A percentile compares a stretch with the other conserved stretches of the same genome.
Conservation (phyloP, 1,139 yeast species). For the Sugiyamaella pinicola region DNA sequence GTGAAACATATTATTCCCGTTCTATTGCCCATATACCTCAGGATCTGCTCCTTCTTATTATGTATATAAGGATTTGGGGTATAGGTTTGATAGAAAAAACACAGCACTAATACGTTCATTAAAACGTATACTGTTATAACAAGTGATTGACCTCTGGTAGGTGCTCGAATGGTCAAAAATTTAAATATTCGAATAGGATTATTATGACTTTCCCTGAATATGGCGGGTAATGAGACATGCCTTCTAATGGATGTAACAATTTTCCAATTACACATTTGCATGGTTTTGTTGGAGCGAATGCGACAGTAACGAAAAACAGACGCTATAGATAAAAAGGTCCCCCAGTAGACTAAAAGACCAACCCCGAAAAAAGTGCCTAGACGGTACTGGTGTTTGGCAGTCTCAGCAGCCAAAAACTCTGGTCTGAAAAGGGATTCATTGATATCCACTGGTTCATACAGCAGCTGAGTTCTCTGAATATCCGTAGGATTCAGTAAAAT, state of each 20-base stretch:
- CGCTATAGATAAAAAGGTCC: constrained; percentile 19
- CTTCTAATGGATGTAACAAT: constrained; percentile 30
- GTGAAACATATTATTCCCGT: constrained; percentile 62
- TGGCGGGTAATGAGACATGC: constrained; percentile 41
- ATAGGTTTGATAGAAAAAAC: constrained; percentile 26
- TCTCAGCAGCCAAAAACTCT: constrained; percentile 28
- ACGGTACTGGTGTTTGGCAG: constrained; percentile 29
- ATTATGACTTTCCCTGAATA: constrained; percentile 36
- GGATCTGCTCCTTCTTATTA: constrained; percentile 35
- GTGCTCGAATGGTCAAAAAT: constrained; percentile 34
- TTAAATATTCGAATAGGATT: constrained; percentile 34
- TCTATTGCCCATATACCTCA: constrained; percentile 55
- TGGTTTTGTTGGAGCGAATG: background rate
- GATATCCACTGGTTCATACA: constrained; percentile 27
- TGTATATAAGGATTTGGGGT: constrained; percentile 32
- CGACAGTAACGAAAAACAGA: constrained; percentile 9
- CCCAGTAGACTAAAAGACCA: constrained; percentile 30
- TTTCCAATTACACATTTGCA: background rate
- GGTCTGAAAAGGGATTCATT: constrained; percentile 22
- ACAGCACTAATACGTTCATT: constrained; percentile 34
- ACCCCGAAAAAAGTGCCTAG: constrained; percentile 27
- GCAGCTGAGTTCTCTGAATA: constrained; percentile 8
- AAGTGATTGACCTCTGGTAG: constrained; percentile 40
- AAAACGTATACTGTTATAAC: constrained; percentile 36
- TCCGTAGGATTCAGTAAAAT: constrained; percentile 23